Conservation (phyloP, 2,329 filamentous ascomycete species). For the Neobulgaria alba region DNA sequence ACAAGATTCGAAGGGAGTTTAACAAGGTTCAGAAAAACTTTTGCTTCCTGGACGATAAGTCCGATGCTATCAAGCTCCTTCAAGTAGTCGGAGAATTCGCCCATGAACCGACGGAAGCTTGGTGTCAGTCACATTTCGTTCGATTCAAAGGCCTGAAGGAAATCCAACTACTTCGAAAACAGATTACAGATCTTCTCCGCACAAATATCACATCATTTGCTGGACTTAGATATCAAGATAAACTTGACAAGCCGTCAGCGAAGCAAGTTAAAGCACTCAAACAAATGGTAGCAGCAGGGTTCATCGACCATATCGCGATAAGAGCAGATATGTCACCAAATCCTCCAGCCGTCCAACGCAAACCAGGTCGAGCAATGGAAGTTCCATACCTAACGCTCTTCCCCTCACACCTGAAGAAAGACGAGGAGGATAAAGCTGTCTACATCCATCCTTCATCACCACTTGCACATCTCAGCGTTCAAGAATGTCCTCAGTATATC, state of each 20-base stretch:
- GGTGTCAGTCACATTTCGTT: conserved; percentile 79
- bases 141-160: conserved; percentile 82
- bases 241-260: conserved; percentile 49
- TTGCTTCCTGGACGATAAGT: conserved; percentile 69
- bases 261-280: conserved; percentile 74
- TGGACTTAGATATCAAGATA: conserved; percentile 46
- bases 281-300: conserved; percentile 85
- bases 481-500: conserved; percentile 78
- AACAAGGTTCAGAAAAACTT: conserved; percentile 72
- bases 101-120: conserved; percentile 60
- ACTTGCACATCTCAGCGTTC: conserved; percentile 58
- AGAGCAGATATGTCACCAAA: conserved; percentile 76
- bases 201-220: conserved; percentile 61
- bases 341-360: conserved; percentile 57
- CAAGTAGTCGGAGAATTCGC: conserved; percentile 84
- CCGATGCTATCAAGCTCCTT: conserved; percentile 84
- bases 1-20: conserved; percentile 50
- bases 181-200: conserved; percentile 74
- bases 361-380: conserved; percentile 79
- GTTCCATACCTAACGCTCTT: conserved; percentile 85
- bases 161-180: conserved; percentile 70
- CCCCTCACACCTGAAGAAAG: conserved; percentile 45
- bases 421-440: conserved; percentile 54
- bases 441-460: conserved; percentile 83
- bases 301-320: conserved; percentile 90